phyloP scores from a whole-genome alignment of 2,329 filamentous ascomycete genomes.

The Aspergillus caelatus region DNA sequence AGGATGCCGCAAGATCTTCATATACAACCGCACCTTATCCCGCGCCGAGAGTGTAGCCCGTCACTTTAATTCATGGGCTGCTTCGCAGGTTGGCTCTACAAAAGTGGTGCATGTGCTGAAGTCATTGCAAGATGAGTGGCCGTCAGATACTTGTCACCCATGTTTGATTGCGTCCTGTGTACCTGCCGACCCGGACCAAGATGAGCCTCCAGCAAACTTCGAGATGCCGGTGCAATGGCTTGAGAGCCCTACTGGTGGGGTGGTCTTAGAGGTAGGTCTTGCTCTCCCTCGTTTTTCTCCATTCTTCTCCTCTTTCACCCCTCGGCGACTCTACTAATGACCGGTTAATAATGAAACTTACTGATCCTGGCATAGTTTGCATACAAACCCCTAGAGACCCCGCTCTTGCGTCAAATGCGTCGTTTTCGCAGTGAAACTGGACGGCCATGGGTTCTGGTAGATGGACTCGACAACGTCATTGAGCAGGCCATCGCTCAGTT shows the following conservation, averaged over 20 bases:
- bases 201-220: constrained; percentile 68
- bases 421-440: constrained; percentile 57
- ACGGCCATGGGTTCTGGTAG: constrained; percentile 69
- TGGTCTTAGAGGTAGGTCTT: constrained; percentile 65
- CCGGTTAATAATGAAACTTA: neutral
- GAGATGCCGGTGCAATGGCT: constrained; percentile 71
- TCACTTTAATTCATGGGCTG: constrained; percentile 65
- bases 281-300: neutral
- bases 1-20: constrained; percentile 73
- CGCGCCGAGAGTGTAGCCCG: constrained; percentile 68
- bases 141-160: constrained; percentile 62
- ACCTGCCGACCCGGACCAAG: constrained; percentile 68
- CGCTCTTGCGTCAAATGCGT: constrained; percentile 69
- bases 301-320: neutral
- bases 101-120: constrained; percentile 57
- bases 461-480: constrained; percentile 73
- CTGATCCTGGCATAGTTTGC: constrained; percentile 44
- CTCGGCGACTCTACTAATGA: neutral
- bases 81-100: constrained; percentile 38
- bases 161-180: constrained; percentile 79
- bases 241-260: constrained; percentile 71
- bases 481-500: constrained; percentile 83
- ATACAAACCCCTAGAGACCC: constrained; percentile 74
- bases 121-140: constrained; percentile 66
- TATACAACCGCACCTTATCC: constrained; percentile 71